Evolutionary conservation across 2,329 filamentous ascomycete genomes (phyloP), one percentile per base, ranked within the genome.

Genomic region (Phaeosphaeriaceae sp.): DNA sequence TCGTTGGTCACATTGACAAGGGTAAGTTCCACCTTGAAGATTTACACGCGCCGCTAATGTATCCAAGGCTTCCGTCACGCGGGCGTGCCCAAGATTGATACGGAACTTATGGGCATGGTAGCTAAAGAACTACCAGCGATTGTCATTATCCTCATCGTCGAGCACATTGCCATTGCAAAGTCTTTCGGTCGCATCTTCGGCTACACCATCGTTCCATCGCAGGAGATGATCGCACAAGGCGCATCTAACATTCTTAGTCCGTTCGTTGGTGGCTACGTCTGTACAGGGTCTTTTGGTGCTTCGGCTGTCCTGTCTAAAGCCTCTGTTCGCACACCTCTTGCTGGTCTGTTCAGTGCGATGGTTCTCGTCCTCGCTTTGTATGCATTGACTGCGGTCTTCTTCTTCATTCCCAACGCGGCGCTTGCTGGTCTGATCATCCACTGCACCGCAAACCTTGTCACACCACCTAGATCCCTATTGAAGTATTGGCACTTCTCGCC

Each of bases 271-370:
- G 93, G 85, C 1, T 97, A 95, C 71, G 91, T 93, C 10, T 91
- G 92, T 0, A 97, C 93, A 1, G 93, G 93, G 1, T 97, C 93
- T 1, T 97, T 97, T 82, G 95, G 91, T 46, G 88, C 93, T 60
- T 97, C 93, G 24, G 93, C 94, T 48, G 96, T 97, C 78, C 93
- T 97, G 76, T 93, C 93, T 11, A 97, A 97, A 78, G 93, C 94
- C 42, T 93, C 93, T 67, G 93, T 96, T 6, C 88, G 92, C 21
- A 96, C 93, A 0, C 93, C 93, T 0, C 88, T 96, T 53, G 92
- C 91, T 7, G 93, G 94, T 76, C 84, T 95, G 36, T 91, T 97
- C 66, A 96, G 93, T 7, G 93, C 91, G 0, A 52, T 89, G 19
- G 85, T 97, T 9, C 91, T 97, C 4, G 84, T 97, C 0, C 81